Conservation (phyloP, 257 asterid species). For the Capsicum baccatum region DNA sequence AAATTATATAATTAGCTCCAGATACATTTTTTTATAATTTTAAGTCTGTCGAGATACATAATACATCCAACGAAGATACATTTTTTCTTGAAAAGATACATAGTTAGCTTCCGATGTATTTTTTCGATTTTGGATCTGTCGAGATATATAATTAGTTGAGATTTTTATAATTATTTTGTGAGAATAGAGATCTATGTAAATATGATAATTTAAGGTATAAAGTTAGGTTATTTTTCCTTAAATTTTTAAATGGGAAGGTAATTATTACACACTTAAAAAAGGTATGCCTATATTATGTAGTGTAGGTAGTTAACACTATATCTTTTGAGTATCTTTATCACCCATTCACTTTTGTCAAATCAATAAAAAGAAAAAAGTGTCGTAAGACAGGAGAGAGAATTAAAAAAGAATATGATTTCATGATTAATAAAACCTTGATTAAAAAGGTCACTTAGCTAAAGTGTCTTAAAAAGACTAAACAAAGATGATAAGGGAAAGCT, state of each 20-base stretch:
- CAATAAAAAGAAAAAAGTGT: background rate
- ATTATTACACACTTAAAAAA: background rate
- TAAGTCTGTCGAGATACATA: no score
- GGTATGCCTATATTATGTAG: no score
- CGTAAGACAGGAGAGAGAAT: background rate
- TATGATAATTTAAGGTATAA: no score
- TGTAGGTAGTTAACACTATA: background rate
- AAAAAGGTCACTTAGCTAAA: background rate
- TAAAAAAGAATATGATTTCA: background rate
- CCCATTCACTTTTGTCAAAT: constrained; percentile 2
- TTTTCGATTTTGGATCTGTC: no score
- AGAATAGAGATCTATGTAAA: no score
- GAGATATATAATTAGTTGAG: no score
- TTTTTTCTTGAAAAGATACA: no score
- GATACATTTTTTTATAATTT: no score
- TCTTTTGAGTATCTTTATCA: background rate
- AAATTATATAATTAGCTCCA: no score
- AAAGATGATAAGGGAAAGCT: background rate
- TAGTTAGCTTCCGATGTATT: no score
- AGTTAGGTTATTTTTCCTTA: background rate
- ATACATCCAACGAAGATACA: no score
- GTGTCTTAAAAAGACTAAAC: background rate
- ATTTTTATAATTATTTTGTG: no score
- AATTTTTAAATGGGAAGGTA: background rate
- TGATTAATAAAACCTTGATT: background rate